Base-by-base conservation (phyloP, 2,329 filamentous ascomycete genomes). In the Xylaria hypoxylon region DNA sequence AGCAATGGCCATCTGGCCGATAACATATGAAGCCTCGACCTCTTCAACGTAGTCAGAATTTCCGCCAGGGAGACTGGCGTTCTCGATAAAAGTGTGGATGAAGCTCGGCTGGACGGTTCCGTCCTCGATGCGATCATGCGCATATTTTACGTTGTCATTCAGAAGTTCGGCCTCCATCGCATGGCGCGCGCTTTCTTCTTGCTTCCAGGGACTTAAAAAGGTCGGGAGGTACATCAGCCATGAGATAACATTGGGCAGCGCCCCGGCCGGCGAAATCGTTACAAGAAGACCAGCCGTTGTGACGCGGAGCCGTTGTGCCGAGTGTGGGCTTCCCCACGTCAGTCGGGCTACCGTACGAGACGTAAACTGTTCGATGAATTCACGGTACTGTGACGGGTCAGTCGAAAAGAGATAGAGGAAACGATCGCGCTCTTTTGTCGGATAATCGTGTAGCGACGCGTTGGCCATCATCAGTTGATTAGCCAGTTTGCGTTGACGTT, bases 1-100 rank as follows among this genome's bases (percentile, higher is more conserved):
- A 1, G 81, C 81, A 59, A 84, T 83, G 19, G 82, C 82, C 80
- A 84, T 83, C 72, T 83, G 77, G 1, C 82, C 82, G 10, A 84
- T 81, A 0, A 83, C 80, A 61, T 83, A 80, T 26, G 77, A 79
- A 1, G 80, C 82, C 68, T 84, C 82, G 28, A 71, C 65, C 56
- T 77, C 77, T 1, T 75, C 70, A 10, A 77, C 73, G 70, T 75
- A 76, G 42, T 75, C 76, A 5, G 66, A 55, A 40, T 74, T 74
- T 5, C 69, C 71, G 6, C 59, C 64, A 26, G 65, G 56, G 40
- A 52, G 67, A 40, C 74, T 70, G 0, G 75, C 58, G 26, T 68
- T 75, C 57, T 77, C 75, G 35, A 84, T 72, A 62, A 81, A 84
- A 2, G 80, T 81, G 26, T 75, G 75, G 35, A 81, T 77, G 67